Conservation (phyloP, 345 rosid species). For the Pelargonium nanum region DNA sequence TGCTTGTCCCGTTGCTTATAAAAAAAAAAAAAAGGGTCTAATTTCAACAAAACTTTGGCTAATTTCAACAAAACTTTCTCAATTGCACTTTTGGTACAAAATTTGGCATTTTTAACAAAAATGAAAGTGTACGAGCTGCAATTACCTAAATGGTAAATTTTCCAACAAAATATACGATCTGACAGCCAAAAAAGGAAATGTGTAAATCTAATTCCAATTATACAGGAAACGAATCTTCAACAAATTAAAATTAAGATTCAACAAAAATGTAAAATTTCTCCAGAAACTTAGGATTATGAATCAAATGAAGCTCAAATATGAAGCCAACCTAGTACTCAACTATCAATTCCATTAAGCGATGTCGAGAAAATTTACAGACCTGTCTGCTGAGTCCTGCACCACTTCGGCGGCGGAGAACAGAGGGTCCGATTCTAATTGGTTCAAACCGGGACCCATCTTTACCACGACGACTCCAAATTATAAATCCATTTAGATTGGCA, state of each 20-base stretch:
- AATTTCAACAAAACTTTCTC: not conserved
- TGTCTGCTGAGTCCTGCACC: constrained; percentile 53
- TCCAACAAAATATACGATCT: no score
- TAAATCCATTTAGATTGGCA: not conserved
- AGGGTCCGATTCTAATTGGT: constrained; percentile 51
- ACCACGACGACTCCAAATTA: not conserved
- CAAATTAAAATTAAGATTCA: not conserved
- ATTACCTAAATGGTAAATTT: no score
- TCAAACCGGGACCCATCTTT: constrained; percentile 20
- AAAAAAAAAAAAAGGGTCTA: no score
- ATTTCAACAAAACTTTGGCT: no score
- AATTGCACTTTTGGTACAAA: no score
- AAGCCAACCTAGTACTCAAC: no score
- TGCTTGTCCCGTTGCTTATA: no score
- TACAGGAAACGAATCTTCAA: no score
- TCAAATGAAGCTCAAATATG: not conserved
- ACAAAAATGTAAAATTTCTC: not conserved
- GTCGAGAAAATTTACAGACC: constrained; percentile 15
- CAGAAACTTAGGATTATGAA: not conserved
- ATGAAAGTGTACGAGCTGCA: no score
- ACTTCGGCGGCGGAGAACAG: constrained; percentile 55
- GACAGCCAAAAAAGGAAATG: no score
- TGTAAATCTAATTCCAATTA: no score
- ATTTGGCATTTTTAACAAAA: not conserved
- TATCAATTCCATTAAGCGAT: constrained; percentile 31